A percentile compares a stretch with the other conserved stretches of the same genome.
These are phyloP conservation scores for Talaromyces sp. DNA, from an alignment of 2,329 filamentous ascomycete species.

Conservation along the genomic window DNA sequence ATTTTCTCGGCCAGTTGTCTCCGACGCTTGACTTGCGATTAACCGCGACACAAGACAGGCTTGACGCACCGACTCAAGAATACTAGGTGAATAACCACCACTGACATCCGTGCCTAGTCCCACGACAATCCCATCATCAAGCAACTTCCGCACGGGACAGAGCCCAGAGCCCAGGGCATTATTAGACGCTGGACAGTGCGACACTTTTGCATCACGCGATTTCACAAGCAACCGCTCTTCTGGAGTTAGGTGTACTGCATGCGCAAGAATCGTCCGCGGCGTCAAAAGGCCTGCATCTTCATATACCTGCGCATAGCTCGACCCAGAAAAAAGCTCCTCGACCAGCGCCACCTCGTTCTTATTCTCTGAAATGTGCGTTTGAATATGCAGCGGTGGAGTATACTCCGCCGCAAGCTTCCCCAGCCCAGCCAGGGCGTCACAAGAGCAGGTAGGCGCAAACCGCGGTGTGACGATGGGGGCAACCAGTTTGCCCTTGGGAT, in stretches of 20 bases:
- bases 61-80: conserved; percentile 78
- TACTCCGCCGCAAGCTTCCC: conserved; percentile 59
- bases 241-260: conserved; percentile 69
- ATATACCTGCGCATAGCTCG: conserved; percentile 72
- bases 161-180: conserved; percentile 72
- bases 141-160: conserved; percentile 66
- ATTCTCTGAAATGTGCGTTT: conserved; percentile 91
- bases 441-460: conserved; percentile 53
- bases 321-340: conserved; percentile 59
- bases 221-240: conserved; percentile 63
- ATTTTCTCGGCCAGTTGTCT: conserved; percentile 50
- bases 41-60: conserved; percentile 71
- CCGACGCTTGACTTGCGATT: conserved; percentile 35
- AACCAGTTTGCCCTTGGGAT: conserved; percentile 58
- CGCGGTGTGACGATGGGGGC: conserved; percentile 72
- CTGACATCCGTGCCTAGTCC: conserved; percentile 88
- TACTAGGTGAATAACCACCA: conserved; percentile 75
- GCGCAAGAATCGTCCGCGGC: conserved; percentile 71
- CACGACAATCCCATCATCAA: conserved; percentile 69
- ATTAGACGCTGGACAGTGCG: conserved; percentile 86
- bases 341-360: conserved; percentile 67
- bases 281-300: conserved; percentile 66
- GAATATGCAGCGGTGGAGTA: conserved; percentile 56
- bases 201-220: conserved; percentile 57
- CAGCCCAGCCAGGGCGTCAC: conserved; percentile 54